Conservation (phyloP, 2,329 filamentous ascomycete genomes). For the Phoma herbarum region DNA sequence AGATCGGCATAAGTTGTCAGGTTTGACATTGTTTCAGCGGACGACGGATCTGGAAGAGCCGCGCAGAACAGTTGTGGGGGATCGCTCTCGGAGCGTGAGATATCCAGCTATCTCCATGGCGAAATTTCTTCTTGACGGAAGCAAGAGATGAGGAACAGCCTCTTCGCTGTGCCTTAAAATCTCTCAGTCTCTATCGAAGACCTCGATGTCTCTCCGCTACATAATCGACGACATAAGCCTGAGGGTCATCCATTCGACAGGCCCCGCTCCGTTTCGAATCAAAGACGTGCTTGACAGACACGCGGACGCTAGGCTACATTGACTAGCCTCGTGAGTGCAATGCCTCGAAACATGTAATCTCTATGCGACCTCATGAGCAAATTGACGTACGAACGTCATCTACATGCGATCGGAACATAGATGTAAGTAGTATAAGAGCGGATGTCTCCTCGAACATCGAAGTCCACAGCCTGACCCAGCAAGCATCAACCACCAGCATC, state of each 20-base stretch:
- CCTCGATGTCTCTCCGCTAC: neutral
- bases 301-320: neutral
- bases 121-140: neutral
- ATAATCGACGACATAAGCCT: neutral
- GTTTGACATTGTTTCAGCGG: slow-evolving; percentile 19
- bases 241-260: neutral
- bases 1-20: slow-evolving; percentile 13
- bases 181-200: neutral
- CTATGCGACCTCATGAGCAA: slow-evolving; percentile 2
- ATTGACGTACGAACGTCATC: neutral
- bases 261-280: slow-evolving; percentile 16
- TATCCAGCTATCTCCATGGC: neutral
- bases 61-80: neutral
- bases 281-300: neutral
- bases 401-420: neutral
- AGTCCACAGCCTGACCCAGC: neutral
- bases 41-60: slow-evolving; percentile 2
- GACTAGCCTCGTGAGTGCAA: neutral
- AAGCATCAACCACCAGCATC: neutral
- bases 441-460: neutral
- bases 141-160: neutral
- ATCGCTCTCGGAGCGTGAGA: neutral
- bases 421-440: slow-evolving; percentile 1
- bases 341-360: slow-evolving; percentile 4
- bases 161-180: neutral